Evolutionary conservation across 441 rosid genomes (phyloP).

Genomic region (Kokia cookei): DNA sequence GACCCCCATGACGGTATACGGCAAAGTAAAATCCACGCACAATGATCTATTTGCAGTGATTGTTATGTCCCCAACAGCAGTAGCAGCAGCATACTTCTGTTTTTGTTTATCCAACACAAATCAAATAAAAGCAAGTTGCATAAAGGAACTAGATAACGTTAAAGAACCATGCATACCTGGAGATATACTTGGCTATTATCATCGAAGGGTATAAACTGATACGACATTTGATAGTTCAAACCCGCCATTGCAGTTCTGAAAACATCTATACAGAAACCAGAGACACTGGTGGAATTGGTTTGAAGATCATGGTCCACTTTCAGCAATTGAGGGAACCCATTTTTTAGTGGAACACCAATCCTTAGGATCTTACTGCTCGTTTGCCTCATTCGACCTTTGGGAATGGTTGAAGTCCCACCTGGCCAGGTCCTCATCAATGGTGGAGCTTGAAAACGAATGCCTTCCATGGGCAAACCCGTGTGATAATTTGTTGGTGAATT

Average conservation of each 20-base stretch:
- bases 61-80: constrained; percentile 40
- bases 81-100: constrained; percentile 40
- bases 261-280: constrained; percentile 37
- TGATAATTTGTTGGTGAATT: neutral
- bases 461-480: neutral
- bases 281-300: constrained; percentile 2
- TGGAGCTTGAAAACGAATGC: neutral
- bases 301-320: constrained; percentile 10
- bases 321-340: constrained; percentile 9
- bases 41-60: constrained; percentile 23
- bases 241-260: constrained; percentile 19
- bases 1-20: constrained; percentile 44
- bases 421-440: neutral
- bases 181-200: constrained; percentile 6
- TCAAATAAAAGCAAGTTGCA: neutral
- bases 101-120: neutral
- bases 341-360: neutral
- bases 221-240: constrained; percentile 10
- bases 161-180: constrained; percentile 12
- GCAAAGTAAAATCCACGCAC: constrained; percentile 38
- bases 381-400: neutral
- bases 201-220: constrained; percentile 25
- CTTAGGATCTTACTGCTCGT: neutral
- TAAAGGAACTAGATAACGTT: neutral
- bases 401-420: neutral